Evolutionary conservation across 495 filamentous ascomycete genomes (phyloP).

Genomic region (Pyrenula aspistea): DNA sequence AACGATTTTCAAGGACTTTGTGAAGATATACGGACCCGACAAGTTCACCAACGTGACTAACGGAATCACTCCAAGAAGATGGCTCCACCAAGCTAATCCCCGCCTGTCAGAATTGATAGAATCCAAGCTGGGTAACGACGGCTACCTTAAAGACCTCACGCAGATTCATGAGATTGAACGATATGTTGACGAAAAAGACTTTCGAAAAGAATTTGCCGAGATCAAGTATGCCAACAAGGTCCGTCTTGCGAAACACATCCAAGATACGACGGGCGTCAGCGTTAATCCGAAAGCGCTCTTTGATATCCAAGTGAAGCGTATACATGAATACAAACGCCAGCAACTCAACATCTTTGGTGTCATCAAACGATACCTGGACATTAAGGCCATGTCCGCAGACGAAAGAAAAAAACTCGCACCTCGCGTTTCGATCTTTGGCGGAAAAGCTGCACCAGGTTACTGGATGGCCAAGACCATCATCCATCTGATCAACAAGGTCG

Average conservation of each 20-base stretch:
- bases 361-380: slow-evolving; percentile 83
- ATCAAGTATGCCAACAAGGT: slow-evolving; percentile 76
- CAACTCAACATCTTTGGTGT: slow-evolving; percentile 98
- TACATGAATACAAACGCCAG: slow-evolving; percentile 98
- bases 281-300: slow-evolving; percentile 86
- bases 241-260: slow-evolving; percentile 81
- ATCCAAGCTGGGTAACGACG: slow-evolving; percentile 69
- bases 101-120: slow-evolving; percentile 84
- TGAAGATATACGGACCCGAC: slow-evolving; percentile 82
- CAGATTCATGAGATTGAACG: slow-evolving; percentile 71
- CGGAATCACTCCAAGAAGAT: slow-evolving; percentile 86
- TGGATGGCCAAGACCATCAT: slow-evolving; percentile 99
- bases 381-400: slow-evolving; percentile 74
- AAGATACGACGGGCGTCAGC: slow-evolving; percentile 58
- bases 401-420: slow-evolving; percentile 80
- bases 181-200: slow-evolving; percentile 70
- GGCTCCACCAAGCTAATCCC: slow-evolving; percentile 97
- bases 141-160: slow-evolving; percentile 80
- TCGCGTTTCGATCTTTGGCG: slow-evolving; percentile 94
- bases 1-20: slow-evolving; percentile 99
- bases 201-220: slow-evolving; percentile 82
- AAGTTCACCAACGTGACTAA: slow-evolving; percentile 99
- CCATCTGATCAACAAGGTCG: slow-evolving; percentile 88
- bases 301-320: slow-evolving; percentile 96
- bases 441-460: slow-evolving; percentile 94